Conservation (phyloP, 202 grass and related monocot species). For the Musa balbisiana region DNA sequence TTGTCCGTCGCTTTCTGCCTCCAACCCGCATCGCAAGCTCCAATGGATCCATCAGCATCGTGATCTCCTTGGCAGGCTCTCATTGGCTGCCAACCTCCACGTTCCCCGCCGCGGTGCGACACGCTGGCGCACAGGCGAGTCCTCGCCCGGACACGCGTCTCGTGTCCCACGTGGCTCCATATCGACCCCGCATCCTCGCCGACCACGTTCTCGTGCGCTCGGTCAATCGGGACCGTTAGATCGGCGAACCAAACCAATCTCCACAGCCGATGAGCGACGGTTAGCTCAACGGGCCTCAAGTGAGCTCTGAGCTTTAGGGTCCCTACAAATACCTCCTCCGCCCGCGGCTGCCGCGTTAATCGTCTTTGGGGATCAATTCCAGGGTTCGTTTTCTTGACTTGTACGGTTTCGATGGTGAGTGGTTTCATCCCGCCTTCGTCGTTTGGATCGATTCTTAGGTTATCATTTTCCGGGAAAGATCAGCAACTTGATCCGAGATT, state of each 20-base stretch:
- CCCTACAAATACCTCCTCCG: neutral
- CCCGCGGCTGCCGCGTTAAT: neutral
- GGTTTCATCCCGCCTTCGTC: neutral
- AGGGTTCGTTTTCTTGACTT: neutral
- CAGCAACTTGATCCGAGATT: neutral
- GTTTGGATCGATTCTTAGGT: neutral
- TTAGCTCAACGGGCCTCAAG: no score
- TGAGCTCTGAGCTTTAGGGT: neutral
- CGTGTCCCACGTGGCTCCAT: constrained; percentile 5
- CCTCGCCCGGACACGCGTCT: neutral
- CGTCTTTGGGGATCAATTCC: neutral
- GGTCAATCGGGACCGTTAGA: neutral
- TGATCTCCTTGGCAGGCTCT: neutral
- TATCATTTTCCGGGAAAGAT: neutral
- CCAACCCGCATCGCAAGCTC: neutral
- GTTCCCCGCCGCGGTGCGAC: neutral
- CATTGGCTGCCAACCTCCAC: neutral
- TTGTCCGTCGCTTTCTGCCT: neutral
- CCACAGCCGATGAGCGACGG: neutral
- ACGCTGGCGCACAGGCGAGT: constrained; percentile 11
- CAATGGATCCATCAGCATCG: neutral
- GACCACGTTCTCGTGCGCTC: neutral
- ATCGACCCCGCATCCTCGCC: neutral
- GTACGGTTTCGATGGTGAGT: neutral
- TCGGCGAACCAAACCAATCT: neutral